A percentile compares a stretch with the other conserved stretches of the same genome.
Conservation (phyloP, 305 asterid species). For the Fraxinus sp. region DNA sequence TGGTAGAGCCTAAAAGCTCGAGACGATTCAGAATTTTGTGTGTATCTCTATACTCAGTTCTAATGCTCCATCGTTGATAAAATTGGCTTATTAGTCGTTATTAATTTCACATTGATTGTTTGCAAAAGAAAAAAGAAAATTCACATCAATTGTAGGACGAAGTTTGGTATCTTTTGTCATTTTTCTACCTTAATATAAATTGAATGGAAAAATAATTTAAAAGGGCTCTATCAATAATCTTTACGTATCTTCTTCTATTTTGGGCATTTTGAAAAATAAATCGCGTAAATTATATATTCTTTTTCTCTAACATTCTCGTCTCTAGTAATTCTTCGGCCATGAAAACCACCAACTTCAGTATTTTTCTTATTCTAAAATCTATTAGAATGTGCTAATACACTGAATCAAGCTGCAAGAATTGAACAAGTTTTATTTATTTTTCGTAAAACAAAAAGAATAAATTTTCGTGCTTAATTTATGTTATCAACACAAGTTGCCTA, state of each 20-base stretch:
- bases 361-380: background rate
- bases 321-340: background rate
- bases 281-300: background rate
- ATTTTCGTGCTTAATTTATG: background rate
- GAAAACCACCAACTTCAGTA: background rate
- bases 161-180: background rate
- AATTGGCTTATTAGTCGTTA: too few species aligned
- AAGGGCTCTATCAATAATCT: background rate
- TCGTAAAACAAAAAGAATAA: background rate
- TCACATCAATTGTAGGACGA: too few species aligned
- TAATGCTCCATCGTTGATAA: too few species aligned
- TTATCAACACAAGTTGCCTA: background rate
- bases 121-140: too few species aligned
- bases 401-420: background rate
- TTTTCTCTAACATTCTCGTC: background rate
- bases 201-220: background rate
- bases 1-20: too few species aligned
- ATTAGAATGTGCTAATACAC: background rate
- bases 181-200: too few species aligned
- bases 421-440: background rate
- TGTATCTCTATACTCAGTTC: too few species aligned
- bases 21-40: too few species aligned
- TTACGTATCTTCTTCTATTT: background rate
- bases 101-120: too few species aligned
- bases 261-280: background rate